Evolutionary conservation across 2,329 filamentous ascomycete genomes (phyloP).

Genomic region (Penicillium sp.): DNA sequence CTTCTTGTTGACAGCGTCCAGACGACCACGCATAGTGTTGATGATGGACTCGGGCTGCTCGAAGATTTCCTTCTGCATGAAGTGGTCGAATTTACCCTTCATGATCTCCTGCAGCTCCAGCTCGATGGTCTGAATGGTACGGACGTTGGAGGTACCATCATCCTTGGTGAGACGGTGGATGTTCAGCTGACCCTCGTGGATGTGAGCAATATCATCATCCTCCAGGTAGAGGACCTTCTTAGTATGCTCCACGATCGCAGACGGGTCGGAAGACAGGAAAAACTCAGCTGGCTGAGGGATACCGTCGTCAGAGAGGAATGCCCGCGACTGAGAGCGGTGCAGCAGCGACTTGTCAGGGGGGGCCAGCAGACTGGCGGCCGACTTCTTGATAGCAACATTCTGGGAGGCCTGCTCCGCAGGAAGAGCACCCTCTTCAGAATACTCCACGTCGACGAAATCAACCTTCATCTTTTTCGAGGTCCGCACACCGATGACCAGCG

Average conservation of each 20-base stretch:
- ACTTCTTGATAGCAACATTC: slow-evolving; percentile 95
- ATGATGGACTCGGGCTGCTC: slow-evolving; percentile 99
- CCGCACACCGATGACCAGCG: slow-evolving; percentile 94
- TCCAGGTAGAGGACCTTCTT: slow-evolving; percentile 99
- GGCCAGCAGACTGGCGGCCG: slow-evolving; percentile 73
- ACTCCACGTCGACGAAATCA: slow-evolving; percentile 99
- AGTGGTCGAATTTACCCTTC: slow-evolving; percentile 99
- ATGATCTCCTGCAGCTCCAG: slow-evolving; percentile 99
- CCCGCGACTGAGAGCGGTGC: slow-evolving; percentile 96
- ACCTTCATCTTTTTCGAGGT: slow-evolving; percentile 99
- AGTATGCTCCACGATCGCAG: slow-evolving; percentile 98
- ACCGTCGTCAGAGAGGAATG: slow-evolving; percentile 98
- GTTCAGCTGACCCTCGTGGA: slow-evolving; percentile 98
- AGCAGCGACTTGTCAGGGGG: slow-evolving; percentile 97
- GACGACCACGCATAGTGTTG: slow-evolving; percentile 99
- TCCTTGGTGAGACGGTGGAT: slow-evolving; percentile 98
- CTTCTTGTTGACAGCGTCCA: slow-evolving; percentile 90
- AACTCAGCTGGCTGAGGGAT: slow-evolving; percentile 98
- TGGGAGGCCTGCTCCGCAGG: slow-evolving; percentile 94
- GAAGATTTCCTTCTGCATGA: slow-evolving; percentile 99
- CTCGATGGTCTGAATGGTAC: slow-evolving; percentile 97
- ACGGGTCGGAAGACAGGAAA: slow-evolving; percentile 98
- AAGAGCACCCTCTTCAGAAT: slow-evolving; percentile 83
- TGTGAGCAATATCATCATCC: slow-evolving; percentile 99
- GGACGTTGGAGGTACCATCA: slow-evolving; percentile 94